A percentile compares a stretch with the other conserved stretches of the same genome.
These are phyloP conservation scores for Pseudomassariella vexata DNA, from an alignment of 2,329 filamentous ascomycete genomes.

Conservation along the genomic window DNA sequence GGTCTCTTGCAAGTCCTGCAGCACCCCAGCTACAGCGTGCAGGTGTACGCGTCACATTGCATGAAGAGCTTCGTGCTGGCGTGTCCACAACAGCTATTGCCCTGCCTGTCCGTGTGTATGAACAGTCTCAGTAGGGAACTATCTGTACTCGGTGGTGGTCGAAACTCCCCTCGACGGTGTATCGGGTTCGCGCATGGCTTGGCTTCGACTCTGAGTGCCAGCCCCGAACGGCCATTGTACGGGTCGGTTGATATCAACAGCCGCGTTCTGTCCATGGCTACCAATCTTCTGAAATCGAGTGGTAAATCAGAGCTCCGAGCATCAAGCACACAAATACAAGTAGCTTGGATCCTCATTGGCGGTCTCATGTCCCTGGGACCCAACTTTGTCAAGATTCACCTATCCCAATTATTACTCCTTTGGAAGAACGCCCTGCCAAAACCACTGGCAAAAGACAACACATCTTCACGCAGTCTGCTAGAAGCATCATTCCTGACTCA, in stretches of 20 bases:
- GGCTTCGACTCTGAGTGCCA: slow-evolving; percentile 85
- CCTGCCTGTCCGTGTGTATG: slow-evolving; percentile 91
- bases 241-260: slow-evolving; percentile 95
- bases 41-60: slow-evolving; percentile 82
- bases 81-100: slow-evolving; percentile 85
- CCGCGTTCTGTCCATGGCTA: slow-evolving; percentile 83
- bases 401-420: slow-evolving; percentile 84
- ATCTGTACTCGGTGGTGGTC: slow-evolving; percentile 64
- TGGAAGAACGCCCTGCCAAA: slow-evolving; percentile 98
- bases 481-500: slow-evolving; percentile 92
- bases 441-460: slow-evolving; percentile 88
- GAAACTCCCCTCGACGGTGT: slow-evolving; percentile 77
- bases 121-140: slow-evolving; percentile 89
- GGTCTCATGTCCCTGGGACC: slow-evolving; percentile 94
- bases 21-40: slow-evolving; percentile 93
- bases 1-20: slow-evolving; percentile 84
- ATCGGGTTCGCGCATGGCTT: slow-evolving; percentile 89
- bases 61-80: slow-evolving; percentile 82
- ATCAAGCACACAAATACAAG: slow-evolving; percentile 91
- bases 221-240: slow-evolving; percentile 80
- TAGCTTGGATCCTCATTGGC: slow-evolving; percentile 95
- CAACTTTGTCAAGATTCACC: slow-evolving; percentile 97
- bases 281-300: slow-evolving; percentile 85
- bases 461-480: slow-evolving; percentile 72
- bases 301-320: slow-evolving; percentile 84